Evolutionary conservation across 176 grass and related monocot species (phyloP), one percentile per base, ranked within the genome.

Genomic region (Coix lacrymajobi): DNA sequence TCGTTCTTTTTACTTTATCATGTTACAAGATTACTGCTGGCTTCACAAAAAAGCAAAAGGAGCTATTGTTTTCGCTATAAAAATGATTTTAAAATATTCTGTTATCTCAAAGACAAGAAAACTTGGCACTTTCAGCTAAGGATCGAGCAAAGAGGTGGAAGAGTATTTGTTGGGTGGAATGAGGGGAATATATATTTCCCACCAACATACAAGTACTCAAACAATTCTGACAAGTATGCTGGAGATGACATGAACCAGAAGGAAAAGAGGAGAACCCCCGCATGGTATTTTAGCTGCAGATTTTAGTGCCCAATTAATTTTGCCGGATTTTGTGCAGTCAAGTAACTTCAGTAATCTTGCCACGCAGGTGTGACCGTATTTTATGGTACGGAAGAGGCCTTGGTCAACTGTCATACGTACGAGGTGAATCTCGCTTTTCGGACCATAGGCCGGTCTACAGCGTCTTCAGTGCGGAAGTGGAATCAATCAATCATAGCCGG

Each of bases 181-280:
- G 96, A 98, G 74, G 96, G 96, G 30, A 91, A 85, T 69, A 95
- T 98, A 90, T 98, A 98, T 79, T 98, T 98, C 12, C 96, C 96
- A 12, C 96, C 96, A 7, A 98, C 96, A 45, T 98, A 98, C 79
- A 98, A 98, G 76, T 98, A 98, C 81, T 98, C 92, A 11, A 95
- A 93, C 85, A 98, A 98, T 85, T 98, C 96, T 1, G 96, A 98
- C 76, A 91, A 89, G 69, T 98, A 98, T 38, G 85, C 96, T 0
- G 96, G 96, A 14, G 96, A 98, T 45, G 92, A 95, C 67, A 91
- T 93, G 82, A 93, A 93, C 16, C 88, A 85, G 58, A 98, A 95
- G 63, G 96, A 98, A 54, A 98, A 98, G 76, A 88, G 80, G 69
- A 88, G 96, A 87, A 98, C 96, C 76, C 96, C 96, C 32, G 96